A percentile compares a stretch with the other conserved stretches of the same genome.
Evolutionary conservation across 306 rosid genomes (phyloP).

Genomic region (Malus sieversii): DNA sequence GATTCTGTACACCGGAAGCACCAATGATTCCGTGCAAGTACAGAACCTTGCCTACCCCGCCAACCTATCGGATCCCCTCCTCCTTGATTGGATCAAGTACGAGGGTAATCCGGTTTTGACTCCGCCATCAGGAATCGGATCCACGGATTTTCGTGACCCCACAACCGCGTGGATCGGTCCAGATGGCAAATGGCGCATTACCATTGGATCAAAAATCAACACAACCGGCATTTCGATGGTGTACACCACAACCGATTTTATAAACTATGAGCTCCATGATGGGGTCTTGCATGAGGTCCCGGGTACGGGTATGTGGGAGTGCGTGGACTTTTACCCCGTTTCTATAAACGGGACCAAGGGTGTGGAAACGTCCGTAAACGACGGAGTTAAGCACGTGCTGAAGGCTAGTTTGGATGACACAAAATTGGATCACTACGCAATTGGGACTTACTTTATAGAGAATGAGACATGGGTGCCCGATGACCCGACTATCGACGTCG

Average conservation of each 20-base stretch:
- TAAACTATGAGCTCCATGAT: conserved; percentile 24
- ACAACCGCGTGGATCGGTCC: conserved; percentile 65
- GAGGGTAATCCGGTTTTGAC: conserved; percentile 49
- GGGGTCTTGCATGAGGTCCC: conserved; percentile 49
- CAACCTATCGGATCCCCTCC: conserved; percentile 74
- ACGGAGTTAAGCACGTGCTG: conserved; percentile 55
- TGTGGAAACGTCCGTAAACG: conserved; percentile 50
- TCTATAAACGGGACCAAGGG: conserved; percentile 43
- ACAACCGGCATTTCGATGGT: conserved; percentile 45
- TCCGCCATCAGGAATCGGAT: conserved; percentile 46
- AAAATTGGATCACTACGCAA: conserved; percentile 48
- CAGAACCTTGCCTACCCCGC: conserved; percentile 72
- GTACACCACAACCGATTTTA: conserved; percentile 48
- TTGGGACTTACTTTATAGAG: conserved; percentile 48
- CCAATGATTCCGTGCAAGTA: conserved; percentile 47
- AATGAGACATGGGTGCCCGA: conserved; percentile 88
- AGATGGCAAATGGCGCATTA: conserved; percentile 52
- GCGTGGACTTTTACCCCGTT: conserved; percentile 78
- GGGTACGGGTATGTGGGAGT: conserved; percentile 96
- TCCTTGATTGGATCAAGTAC: conserved; percentile 66
- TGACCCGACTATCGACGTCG: conserved; percentile 72
- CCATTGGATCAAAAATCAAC: conserved; percentile 48
- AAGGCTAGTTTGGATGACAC: conserved; percentile 79
- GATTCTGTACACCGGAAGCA: conserved; percentile 60
- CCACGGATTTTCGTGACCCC: conserved; percentile 63